These are phyloP conservation scores for Didymellaceae sp. DNA, from an alignment of 2,329 filamentous ascomycete genomes.

Conservation along the genomic window DNA sequence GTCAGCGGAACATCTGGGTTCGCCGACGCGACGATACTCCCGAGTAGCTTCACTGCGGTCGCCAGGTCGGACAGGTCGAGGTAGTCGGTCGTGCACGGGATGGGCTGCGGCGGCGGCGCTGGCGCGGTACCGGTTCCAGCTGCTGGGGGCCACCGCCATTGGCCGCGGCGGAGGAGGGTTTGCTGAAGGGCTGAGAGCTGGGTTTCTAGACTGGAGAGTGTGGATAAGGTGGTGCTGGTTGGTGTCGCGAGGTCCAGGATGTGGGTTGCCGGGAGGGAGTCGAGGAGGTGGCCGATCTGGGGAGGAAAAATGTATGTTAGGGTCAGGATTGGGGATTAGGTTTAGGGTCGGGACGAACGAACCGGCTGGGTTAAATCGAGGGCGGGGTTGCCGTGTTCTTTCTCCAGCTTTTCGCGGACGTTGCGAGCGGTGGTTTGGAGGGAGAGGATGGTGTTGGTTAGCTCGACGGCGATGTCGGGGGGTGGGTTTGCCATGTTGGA, in stretches of 20 bases:
- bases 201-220: neutral
- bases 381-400: neutral
- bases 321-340: too few species aligned
- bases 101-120: too few species aligned
- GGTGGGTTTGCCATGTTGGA: neutral
- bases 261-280: neutral
- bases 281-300: conserved; percentile 15
- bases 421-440: conserved; percentile 4
- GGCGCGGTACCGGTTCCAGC: too few species aligned
- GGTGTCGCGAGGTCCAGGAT: conserved; percentile 9
- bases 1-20: neutral
- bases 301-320: too few species aligned
- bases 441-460: conserved; percentile 13
- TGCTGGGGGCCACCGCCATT: neutral
- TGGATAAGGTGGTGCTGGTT: neutral
- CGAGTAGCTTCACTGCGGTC: conserved; percentile 3
- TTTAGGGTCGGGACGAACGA: neutral
- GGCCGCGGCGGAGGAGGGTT: neutral
- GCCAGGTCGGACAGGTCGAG: conserved; percentile 10
- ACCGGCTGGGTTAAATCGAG: conserved; percentile 9
- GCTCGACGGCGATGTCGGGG: neutral
- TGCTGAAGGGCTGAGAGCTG: neutral
- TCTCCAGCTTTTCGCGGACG: neutral
- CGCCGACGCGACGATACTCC: conserved; percentile 4
- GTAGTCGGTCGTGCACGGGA: conserved; percentile 11